phyloP scores from a whole-genome alignment of 2,329 filamentous ascomycete genomes.

The Fusarium fujikuroi region DNA sequence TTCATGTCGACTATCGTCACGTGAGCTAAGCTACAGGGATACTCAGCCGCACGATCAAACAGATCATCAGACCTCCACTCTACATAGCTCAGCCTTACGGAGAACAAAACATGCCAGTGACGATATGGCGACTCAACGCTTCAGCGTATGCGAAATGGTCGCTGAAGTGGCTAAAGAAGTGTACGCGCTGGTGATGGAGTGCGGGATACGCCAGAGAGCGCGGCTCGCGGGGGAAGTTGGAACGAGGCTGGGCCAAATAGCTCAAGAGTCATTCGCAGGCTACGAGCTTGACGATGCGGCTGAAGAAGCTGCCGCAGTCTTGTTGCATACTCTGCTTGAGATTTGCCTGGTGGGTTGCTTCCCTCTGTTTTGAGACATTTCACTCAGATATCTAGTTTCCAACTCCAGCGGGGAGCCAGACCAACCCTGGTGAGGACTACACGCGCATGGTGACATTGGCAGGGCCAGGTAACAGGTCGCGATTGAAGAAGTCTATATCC shows the following conservation, averaged over 20 bases:
- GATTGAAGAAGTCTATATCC: accelerated
- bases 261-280: neutral
- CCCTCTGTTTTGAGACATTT: accelerated
- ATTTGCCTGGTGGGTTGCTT: accelerated
- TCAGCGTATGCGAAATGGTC: neutral
- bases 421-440: accelerated
- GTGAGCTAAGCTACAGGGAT: neutral
- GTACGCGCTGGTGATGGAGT: neutral
- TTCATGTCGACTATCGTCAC: neutral
- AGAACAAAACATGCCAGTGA: neutral
- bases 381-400: accelerated
- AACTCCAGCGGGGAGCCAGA: accelerated
- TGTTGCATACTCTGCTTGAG: accelerated
- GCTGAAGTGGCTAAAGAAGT: neutral
- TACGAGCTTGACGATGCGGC: neutral
- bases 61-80: neutral
- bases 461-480: accelerated
- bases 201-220: neutral
- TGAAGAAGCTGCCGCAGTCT: accelerated
- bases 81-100: neutral
- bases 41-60: neutral
- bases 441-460: accelerated
- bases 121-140: accelerated
- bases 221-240: neutral
- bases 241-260: neutral